A percentile compares a stretch with the other conserved stretches of the same genome.
phyloP scores from a whole-genome alignment of 2,329 filamentous ascomycete species.

The Fonsecaea nubica region DNA sequence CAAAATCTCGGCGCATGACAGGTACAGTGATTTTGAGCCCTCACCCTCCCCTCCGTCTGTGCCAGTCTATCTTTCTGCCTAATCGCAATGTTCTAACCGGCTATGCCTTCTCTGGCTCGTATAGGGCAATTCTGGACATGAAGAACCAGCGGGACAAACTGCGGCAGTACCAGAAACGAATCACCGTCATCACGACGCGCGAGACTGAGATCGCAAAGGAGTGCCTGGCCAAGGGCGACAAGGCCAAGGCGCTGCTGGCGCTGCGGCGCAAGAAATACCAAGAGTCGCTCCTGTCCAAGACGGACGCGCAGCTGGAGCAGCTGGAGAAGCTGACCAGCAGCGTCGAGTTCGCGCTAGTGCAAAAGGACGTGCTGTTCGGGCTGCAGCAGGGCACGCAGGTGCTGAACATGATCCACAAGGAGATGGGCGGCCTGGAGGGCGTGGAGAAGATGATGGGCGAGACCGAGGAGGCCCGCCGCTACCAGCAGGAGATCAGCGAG shows the following conservation, averaged over 20 bases:
- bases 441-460: slow-evolving; percentile 97
- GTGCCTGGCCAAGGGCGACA: slow-evolving; percentile 81
- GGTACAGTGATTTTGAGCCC: slow-evolving; percentile 63
- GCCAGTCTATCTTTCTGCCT: too few relatives aligned
- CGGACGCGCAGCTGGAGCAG: slow-evolving; percentile 91
- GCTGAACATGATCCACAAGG: slow-evolving; percentile 85
- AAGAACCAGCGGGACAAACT: slow-evolving; percentile 97
- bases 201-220: slow-evolving; percentile 86
- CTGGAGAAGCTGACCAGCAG: slow-evolving; percentile 85
- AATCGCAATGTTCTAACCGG: background rate
- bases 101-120: slow-evolving; percentile 14
- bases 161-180: slow-evolving; percentile 92
- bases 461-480: slow-evolving; percentile 85
- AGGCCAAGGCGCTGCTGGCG: slow-evolving; percentile 80
- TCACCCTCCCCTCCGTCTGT: too few relatives aligned
- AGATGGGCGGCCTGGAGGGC: slow-evolving; percentile 93
- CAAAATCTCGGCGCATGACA: slow-evolving; percentile 81
- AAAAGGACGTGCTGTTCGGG: slow-evolving; percentile 94
- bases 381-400: slow-evolving; percentile 90
- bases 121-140: slow-evolving; percentile 93
- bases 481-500: slow-evolving; percentile 94
- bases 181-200: slow-evolving; percentile 81
- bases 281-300: slow-evolving; percentile 84
- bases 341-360: slow-evolving; percentile 94
- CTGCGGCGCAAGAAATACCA: slow-evolving; percentile 97